A percentile compares a stretch with the other conserved stretches of the same genome.
Evolutionary conservation across 2,329 filamentous ascomycete genomes (phyloP).

Genomic region (Arthroderma sp.): DNA sequence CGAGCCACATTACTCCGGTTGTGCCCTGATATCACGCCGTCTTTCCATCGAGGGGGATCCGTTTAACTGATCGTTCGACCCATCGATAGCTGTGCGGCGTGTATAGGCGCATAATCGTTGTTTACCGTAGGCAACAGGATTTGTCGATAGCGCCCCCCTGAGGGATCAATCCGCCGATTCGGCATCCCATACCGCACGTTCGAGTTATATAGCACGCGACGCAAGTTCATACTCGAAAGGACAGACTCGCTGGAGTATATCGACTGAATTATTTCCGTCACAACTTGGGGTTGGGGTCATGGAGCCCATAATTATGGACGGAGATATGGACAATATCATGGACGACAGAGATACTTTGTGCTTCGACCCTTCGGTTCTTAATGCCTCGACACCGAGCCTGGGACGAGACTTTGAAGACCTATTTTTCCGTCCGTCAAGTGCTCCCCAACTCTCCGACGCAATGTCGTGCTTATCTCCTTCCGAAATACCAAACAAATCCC

Average conservation of each 20-base stretch:
- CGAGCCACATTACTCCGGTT: not conserved
- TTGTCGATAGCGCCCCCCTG: not conserved
- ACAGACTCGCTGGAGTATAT: not conserved
- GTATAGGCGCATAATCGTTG: not conserved
- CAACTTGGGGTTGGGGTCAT: conserved; percentile 12
- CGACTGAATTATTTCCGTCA: not conserved
- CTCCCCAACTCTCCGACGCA: conserved; percentile 9
- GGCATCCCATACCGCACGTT: not conserved
- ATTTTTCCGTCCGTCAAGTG: conserved; percentile 10
- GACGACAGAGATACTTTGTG: conserved; percentile 35
- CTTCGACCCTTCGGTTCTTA: conserved; percentile 21
- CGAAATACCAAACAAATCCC: conserved; percentile 7
- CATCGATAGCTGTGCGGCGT: not conserved
- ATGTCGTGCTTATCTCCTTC: conserved; percentile 11
- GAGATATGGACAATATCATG: conserved; percentile 32
- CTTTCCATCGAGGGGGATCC: not conserved
- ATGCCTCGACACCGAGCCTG: conserved; percentile 19
- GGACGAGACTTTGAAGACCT: conserved; percentile 11
- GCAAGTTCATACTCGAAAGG: not conserved
- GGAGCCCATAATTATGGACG: conserved; percentile 33
- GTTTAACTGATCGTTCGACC: not conserved
- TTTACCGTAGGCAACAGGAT: not conserved
- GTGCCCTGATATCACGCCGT: not conserved
- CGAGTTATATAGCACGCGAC: not conserved
- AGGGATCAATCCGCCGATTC: not conserved